Conservation (phyloP, 352 stramenopile genomes). For the Pythium chondricola region DNA sequence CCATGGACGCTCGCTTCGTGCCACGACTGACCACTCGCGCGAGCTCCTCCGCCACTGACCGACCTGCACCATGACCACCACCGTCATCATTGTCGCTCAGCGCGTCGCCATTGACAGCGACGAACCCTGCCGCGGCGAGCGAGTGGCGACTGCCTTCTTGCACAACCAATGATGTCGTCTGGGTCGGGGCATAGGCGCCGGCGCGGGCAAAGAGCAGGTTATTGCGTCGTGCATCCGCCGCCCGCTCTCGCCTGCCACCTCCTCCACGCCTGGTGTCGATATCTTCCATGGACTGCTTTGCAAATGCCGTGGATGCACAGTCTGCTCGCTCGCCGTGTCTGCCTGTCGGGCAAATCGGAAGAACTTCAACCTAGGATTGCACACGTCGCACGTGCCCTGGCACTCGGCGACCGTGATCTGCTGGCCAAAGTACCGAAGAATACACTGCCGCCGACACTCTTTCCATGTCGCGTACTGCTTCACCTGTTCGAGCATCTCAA, state of each 20-base stretch:
- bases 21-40: neutral
- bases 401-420: slow-evolving; percentile 38
- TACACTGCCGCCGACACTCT: slow-evolving; percentile 39
- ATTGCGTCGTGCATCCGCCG: slow-evolving; percentile 29
- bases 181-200: slow-evolving; percentile 35
- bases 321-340: neutral
- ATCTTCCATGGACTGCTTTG: slow-evolving; percentile 10
- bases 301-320: neutral
- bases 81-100: slow-evolving; percentile 29
- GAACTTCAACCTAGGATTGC: slow-evolving; percentile 42
- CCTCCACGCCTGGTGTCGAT: slow-evolving; percentile 7
- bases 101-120: slow-evolving; percentile 43
- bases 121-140: slow-evolving; percentile 41
- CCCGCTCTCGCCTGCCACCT: too few species aligned
- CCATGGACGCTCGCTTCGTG: slow-evolving; percentile 17
- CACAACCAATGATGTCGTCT: slow-evolving; percentile 48
- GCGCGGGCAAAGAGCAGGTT: slow-evolving; percentile 39
- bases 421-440: slow-evolving; percentile 56
- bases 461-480: slow-evolving; percentile 39
- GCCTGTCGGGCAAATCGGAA: slow-evolving; percentile 32
- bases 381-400: slow-evolving; percentile 45
- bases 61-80: neutral
- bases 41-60: neutral
- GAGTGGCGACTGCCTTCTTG: slow-evolving; percentile 14
- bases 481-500: slow-evolving; percentile 31